phyloP scores from a whole-genome alignment of 2,329 filamentous ascomycete species.

The Thermothelomyces thermophilus region DNA sequence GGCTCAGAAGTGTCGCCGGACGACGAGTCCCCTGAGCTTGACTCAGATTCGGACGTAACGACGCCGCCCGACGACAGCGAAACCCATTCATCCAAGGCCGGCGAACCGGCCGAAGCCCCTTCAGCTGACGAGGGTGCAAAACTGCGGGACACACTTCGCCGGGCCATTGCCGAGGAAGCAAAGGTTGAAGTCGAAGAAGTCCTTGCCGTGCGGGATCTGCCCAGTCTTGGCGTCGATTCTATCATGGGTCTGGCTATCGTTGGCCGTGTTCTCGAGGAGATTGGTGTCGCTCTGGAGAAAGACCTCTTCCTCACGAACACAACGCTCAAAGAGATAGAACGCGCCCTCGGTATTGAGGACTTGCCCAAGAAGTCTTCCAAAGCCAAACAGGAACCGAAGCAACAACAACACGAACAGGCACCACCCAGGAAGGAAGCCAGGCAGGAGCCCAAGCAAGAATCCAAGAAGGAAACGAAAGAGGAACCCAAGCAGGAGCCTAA shows the following conservation, averaged over 20 bases:
- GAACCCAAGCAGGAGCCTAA: neutral
- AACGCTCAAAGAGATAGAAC: slow-evolving; percentile 59
- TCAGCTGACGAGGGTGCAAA: slow-evolving; percentile 22
- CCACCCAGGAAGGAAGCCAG: neutral
- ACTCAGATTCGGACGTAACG: slow-evolving; percentile 46
- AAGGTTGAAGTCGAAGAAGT: slow-evolving; percentile 62
- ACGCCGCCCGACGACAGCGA: slow-evolving; percentile 48
- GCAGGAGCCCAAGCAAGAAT: neutral
- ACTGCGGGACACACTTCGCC: slow-evolving; percentile 50
- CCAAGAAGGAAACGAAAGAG: neutral
- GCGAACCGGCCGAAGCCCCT: slow-evolving; percentile 27
- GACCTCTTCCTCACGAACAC: slow-evolving; percentile 57
- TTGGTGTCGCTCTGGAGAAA: slow-evolving; percentile 46
- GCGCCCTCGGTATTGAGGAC: slow-evolving; percentile 49
- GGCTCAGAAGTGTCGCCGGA: slow-evolving; percentile 34
- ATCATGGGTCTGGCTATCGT: slow-evolving; percentile 52
- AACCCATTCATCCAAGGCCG: slow-evolving; percentile 42
- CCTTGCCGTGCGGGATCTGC: slow-evolving; percentile 46
- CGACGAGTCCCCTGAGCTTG: slow-evolving; percentile 40
- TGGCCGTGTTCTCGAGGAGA: slow-evolving; percentile 48
- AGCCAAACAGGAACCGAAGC: slow-evolving; percentile 23
- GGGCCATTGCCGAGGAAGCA: slow-evolving; percentile 65
- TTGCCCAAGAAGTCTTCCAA: slow-evolving; percentile 32
- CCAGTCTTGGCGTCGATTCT: slow-evolving; percentile 54
- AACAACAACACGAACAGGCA: too few species aligned